These are phyloP conservation scores for Dothiorella sarmentorum DNA, from an alignment of 2,329 filamentous ascomycete genomes.

Conservation along the genomic window DNA sequence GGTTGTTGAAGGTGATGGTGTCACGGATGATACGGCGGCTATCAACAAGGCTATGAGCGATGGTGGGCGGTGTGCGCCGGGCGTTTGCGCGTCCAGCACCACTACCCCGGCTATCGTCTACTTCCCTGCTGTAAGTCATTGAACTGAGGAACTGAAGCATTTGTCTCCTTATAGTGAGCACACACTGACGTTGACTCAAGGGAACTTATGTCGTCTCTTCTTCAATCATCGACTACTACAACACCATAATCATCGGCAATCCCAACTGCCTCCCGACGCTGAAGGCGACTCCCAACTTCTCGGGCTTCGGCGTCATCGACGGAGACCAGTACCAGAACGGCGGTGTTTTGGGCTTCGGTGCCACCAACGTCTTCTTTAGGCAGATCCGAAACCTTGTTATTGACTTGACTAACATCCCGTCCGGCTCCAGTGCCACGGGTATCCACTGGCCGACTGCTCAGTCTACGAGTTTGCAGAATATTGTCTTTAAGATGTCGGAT, in stretches of 20 bases:
- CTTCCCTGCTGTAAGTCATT: constrained; percentile 43
- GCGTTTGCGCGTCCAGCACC: constrained; percentile 44
- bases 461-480: constrained; percentile 44
- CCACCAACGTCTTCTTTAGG: constrained; percentile 62
- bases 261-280: constrained; percentile 55
- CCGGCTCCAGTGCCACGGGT: constrained; percentile 40
- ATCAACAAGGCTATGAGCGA: constrained; percentile 47
- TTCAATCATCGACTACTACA: constrained; percentile 61
- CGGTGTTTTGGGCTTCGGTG: constrained; percentile 39
- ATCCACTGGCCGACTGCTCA: constrained; percentile 48
- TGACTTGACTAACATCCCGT: constrained; percentile 53
- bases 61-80: constrained; percentile 42
- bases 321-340: constrained; percentile 49
- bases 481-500: constrained; percentile 44
- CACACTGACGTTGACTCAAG: background rate
- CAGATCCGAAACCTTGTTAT: constrained; percentile 64
- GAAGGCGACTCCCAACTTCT: constrained; percentile 52
- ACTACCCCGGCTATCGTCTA: constrained; percentile 56
- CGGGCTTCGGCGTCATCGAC: constrained; percentile 57
- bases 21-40: constrained; percentile 49
- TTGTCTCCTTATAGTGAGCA: too few relatives aligned
- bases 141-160: too few relatives aligned
- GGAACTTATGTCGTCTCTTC: constrained; percentile 58
- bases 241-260: constrained; percentile 61
- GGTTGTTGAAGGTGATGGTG: constrained; percentile 30